phyloP scores from a whole-genome alignment of 108 stramenopile species.

The Fistulifera solaris region DNA sequence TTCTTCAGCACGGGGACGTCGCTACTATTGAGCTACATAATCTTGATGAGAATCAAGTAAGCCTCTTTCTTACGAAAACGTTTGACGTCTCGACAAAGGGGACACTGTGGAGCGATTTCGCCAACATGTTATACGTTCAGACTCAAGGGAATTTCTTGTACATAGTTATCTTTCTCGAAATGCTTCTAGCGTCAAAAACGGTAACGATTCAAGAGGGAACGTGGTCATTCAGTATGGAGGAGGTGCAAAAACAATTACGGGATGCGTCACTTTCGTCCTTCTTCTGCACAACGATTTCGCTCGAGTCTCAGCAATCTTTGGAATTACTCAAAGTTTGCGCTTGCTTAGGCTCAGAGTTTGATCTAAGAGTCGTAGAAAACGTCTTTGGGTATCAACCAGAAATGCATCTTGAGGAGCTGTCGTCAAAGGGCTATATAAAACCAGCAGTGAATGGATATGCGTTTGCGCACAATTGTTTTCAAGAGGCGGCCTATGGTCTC shows the following conservation, averaged over 20 bases:
- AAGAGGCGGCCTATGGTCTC: constrained; percentile 31
- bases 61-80: too few relatives aligned
- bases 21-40: too few relatives aligned
- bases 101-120: too few relatives aligned
- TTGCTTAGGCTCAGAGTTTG: constrained; percentile 20
- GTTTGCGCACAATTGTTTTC: constrained; percentile 25
- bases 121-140: constrained; percentile 2
- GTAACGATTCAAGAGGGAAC: constrained; percentile 7
- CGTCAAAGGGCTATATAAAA: constrained; percentile 10
- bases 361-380: constrained; percentile 5
- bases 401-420: constrained; percentile 9
- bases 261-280: neutral
- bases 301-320: neutral
- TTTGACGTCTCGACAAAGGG: too few relatives aligned
- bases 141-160: constrained; percentile 35
- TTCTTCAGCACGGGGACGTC: too few relatives aligned
- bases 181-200: constrained; percentile 7
- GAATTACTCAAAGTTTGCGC: constrained; percentile 24
- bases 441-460: constrained; percentile 7
- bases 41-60: too few relatives aligned
- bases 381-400: constrained; percentile 6
- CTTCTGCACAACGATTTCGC: neutral
- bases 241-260: neutral
- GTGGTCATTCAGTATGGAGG: neutral
- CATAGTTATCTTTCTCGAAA: constrained; percentile 17